These are phyloP conservation scores for Botrytis porri DNA, from an alignment of 2,329 filamentous ascomycete species.

Conservation along the genomic window DNA sequence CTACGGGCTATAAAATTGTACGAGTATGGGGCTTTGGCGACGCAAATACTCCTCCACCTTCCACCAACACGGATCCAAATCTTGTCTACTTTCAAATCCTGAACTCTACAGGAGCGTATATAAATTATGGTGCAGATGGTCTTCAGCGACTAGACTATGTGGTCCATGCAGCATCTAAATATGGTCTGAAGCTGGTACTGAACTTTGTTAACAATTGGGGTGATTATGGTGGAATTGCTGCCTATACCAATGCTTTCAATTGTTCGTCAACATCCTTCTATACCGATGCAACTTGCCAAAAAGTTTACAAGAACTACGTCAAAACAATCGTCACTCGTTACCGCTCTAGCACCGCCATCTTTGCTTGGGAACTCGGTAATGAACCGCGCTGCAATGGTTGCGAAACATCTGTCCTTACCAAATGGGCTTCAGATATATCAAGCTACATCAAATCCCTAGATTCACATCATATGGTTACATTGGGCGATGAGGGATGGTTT, in stretches of 20 bases:
- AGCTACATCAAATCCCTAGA: conserved; percentile 64
- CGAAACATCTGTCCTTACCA: conserved; percentile 52
- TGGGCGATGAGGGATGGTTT: conserved; percentile 63
- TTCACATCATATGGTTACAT: conserved; percentile 56
- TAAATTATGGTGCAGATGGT: conserved; percentile 62
- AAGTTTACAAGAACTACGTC: conserved; percentile 58
- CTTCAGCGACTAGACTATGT: conserved; percentile 64
- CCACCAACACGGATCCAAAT: conserved; percentile 33
- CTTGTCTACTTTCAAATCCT: conserved; percentile 47
- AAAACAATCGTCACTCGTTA: conserved; percentile 58
- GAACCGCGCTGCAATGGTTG: conserved; percentile 64
- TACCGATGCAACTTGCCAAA: conserved; percentile 50
- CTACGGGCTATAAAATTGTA: conserved; percentile 52
- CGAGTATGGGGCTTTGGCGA: conserved; percentile 51
- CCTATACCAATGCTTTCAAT: conserved; percentile 55
- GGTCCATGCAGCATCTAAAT: conserved; percentile 55
- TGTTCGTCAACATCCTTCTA: conserved; percentile 55
- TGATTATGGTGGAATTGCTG: conserved; percentile 62
- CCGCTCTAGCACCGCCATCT: conserved; percentile 55
- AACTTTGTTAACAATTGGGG: conserved; percentile 67
- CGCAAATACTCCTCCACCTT: conserved; percentile 21
- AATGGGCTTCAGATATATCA: conserved; percentile 57
- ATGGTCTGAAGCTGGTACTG: conserved; percentile 60
- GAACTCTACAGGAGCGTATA: conserved; percentile 49
- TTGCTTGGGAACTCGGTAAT: conserved; percentile 67